Evolutionary conservation across 2,329 filamentous ascomycete species (phyloP).

Genomic region (Ramichloridium luteum): DNA sequence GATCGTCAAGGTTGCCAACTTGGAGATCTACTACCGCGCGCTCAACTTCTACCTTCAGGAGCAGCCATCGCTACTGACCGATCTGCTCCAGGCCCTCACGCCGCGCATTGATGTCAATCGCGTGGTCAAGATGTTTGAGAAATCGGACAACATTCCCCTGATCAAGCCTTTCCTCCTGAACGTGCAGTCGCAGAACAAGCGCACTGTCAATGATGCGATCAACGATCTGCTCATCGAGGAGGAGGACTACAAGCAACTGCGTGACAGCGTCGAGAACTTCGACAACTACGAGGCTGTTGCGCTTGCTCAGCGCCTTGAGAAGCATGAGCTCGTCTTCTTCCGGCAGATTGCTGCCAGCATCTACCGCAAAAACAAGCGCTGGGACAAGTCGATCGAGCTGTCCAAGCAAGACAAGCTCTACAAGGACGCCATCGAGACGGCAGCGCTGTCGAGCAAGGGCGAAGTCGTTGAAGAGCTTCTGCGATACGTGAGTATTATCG

Average conservation of each 20-base stretch:
- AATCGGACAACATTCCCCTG: slow-evolving; percentile 91
- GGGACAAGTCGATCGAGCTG: slow-evolving; percentile 96
- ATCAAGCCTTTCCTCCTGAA: slow-evolving; percentile 98
- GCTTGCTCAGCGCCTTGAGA: slow-evolving; percentile 82
- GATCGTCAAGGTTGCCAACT: slow-evolving; percentile 89
- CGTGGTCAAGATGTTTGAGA: slow-evolving; percentile 98
- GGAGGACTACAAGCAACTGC: slow-evolving; percentile 96
- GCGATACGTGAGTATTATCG: slow-evolving; percentile 71
- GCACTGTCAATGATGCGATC: slow-evolving; percentile 92
- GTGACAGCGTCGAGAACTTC: slow-evolving; percentile 95
- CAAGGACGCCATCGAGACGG: slow-evolving; percentile 98
- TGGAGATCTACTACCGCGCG: slow-evolving; percentile 97
- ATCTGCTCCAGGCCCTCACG: slow-evolving; percentile 84
- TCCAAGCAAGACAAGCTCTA: slow-evolving; percentile 99
- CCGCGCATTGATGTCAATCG: slow-evolving; percentile 93
- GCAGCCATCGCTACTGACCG: slow-evolving; percentile 89
- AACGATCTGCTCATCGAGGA: slow-evolving; percentile 97
- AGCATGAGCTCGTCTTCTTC: slow-evolving; percentile 98
- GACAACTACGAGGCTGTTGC: slow-evolving; percentile 98
- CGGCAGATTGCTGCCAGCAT: slow-evolving; percentile 95
- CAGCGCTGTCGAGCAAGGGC: slow-evolving; percentile 77
- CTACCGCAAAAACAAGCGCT: slow-evolving; percentile 99
- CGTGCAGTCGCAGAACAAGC: slow-evolving; percentile 95
- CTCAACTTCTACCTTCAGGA: slow-evolving; percentile 97
- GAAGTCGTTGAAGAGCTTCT: slow-evolving; percentile 93